Evolutionary conservation across 345 rosid species (phyloP).

Genomic region (Gynandropsis gynandra): DNA sequence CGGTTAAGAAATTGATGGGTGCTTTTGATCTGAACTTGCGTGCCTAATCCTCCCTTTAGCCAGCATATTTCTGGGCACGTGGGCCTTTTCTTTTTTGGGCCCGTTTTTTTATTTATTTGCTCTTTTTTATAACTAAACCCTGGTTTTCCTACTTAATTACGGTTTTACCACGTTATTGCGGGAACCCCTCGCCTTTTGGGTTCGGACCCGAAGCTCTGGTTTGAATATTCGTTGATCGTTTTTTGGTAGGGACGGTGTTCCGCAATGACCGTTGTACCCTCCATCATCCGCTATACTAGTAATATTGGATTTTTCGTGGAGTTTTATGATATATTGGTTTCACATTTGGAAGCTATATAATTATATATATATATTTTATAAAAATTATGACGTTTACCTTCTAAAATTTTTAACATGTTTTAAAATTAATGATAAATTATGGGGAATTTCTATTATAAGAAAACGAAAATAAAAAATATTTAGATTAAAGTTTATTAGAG

Average conservation of each 20-base stretch:
- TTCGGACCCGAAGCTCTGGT: constrained; percentile 45
- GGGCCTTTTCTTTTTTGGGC: constrained; percentile 21
- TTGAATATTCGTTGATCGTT: constrained; percentile 29
- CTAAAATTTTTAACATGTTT: too few species aligned
- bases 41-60: constrained; percentile 27
- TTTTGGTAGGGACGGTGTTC: constrained; percentile 32
- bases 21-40: constrained; percentile 16
- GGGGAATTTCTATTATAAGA: too few species aligned
- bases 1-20: constrained; percentile 21
- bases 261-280: constrained; percentile 17
- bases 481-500: too few species aligned
- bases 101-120: constrained; percentile 2
- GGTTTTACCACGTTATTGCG: constrained; percentile 3
- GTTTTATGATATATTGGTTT: too few species aligned
- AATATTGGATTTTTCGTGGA: too few species aligned
- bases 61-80: constrained; percentile 19
- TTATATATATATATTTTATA: too few species aligned
- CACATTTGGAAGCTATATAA: too few species aligned
- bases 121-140: constrained; percentile 1
- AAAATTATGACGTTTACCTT: too few species aligned
- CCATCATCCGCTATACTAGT: background rate
- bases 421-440: too few species aligned
- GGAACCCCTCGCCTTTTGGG: constrained; percentile 26
- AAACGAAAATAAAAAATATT: too few species aligned
- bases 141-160: constrained; percentile 1